These are phyloP conservation scores for Cladosporium sp. DNA, from an alignment of 2,329 filamentous ascomycete genomes.

Conservation along the genomic window DNA sequence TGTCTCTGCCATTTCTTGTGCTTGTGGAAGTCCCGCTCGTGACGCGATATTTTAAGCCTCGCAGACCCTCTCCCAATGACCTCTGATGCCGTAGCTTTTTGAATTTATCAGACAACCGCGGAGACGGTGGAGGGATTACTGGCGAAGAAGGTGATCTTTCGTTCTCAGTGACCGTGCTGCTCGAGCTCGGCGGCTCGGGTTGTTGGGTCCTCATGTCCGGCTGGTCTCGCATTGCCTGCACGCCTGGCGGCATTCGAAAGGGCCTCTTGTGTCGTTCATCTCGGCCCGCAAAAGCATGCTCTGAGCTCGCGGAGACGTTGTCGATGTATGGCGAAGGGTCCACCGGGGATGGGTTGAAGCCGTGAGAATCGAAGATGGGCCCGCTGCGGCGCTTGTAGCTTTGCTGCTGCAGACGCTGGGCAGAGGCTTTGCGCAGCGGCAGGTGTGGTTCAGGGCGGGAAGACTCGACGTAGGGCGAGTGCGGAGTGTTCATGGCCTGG, in stretches of 20 bases:
- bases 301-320: slow-evolving; percentile 35
- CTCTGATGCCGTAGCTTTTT: slow-evolving; percentile 21
- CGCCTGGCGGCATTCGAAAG: slow-evolving; percentile 32
- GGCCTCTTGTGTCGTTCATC: slow-evolving; percentile 27
- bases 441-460: slow-evolving; percentile 42
- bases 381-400: slow-evolving; percentile 29
- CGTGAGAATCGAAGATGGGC: slow-evolving; percentile 32
- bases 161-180: slow-evolving; percentile 14
- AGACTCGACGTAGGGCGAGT: slow-evolving; percentile 6
- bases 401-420: slow-evolving; percentile 41
- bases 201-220: slow-evolving; percentile 22
- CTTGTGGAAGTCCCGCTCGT: slow-evolving; percentile 21
- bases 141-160: slow-evolving; percentile 27
- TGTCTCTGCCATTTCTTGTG: slow-evolving; percentile 18
- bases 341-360: slow-evolving; percentile 34
- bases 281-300: slow-evolving; percentile 37
- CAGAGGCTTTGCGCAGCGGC: slow-evolving; percentile 42
- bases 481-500: slow-evolving; percentile 30
- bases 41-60: slow-evolving; percentile 27
- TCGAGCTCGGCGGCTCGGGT: slow-evolving; percentile 21
- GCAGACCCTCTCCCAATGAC: slow-evolving; percentile 31
- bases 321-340: slow-evolving; percentile 32
- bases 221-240: slow-evolving; percentile 24
- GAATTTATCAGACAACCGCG: slow-evolving; percentile 16
- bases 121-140: slow-evolving; percentile 26